Percentiles rank a stretch among this genome's conserved stretches.
Evolutionary conservation across 352 stramenopile genomes (phyloP).

Genomic region (Phytophthora cajani): DNA sequence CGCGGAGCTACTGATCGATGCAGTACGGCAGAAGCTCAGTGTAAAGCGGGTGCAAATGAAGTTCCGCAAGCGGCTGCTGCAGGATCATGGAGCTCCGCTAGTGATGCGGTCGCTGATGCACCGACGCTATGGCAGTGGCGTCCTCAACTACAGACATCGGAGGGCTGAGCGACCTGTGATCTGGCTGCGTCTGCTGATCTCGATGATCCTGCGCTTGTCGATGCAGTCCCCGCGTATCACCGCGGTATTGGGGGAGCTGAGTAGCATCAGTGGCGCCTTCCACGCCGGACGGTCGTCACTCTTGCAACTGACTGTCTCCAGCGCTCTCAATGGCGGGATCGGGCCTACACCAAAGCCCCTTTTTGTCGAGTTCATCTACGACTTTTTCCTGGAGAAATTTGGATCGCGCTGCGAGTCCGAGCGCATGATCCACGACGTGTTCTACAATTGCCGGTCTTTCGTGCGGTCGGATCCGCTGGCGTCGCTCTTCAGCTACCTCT

Average conservation of each 20-base stretch:
- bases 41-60: slow-evolving; percentile 73
- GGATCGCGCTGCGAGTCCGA: slow-evolving; percentile 77
- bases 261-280: slow-evolving; percentile 46
- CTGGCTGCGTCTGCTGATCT: slow-evolving; percentile 71
- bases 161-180: slow-evolving; percentile 52
- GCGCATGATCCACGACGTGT: slow-evolving; percentile 85
- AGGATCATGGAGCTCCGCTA: slow-evolving; percentile 70
- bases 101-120: slow-evolving; percentile 82
- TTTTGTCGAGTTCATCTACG: slow-evolving; percentile 82
- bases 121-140: slow-evolving; percentile 52
- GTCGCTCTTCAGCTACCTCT: slow-evolving; percentile 73
- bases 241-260: slow-evolving; percentile 47
- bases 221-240: slow-evolving; percentile 40
- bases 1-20: slow-evolving; percentile 71
- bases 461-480: slow-evolving; percentile 49
- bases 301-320: slow-evolving; percentile 31
- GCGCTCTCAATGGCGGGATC: slow-evolving; percentile 64
- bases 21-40: slow-evolving; percentile 73
- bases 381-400: slow-evolving; percentile 75
- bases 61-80: slow-evolving; percentile 72
- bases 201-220: slow-evolving; percentile 56
- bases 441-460: slow-evolving; percentile 73
- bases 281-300: slow-evolving; percentile 23
- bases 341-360: slow-evolving; percentile 58
- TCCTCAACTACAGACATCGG: slow-evolving; percentile 36